Percentiles rank a stretch among this genome's conserved stretches.
These are phyloP conservation scores for Candida sonorensis DNA, from an alignment of 805 yeast species.

Conservation along the genomic window DNA sequence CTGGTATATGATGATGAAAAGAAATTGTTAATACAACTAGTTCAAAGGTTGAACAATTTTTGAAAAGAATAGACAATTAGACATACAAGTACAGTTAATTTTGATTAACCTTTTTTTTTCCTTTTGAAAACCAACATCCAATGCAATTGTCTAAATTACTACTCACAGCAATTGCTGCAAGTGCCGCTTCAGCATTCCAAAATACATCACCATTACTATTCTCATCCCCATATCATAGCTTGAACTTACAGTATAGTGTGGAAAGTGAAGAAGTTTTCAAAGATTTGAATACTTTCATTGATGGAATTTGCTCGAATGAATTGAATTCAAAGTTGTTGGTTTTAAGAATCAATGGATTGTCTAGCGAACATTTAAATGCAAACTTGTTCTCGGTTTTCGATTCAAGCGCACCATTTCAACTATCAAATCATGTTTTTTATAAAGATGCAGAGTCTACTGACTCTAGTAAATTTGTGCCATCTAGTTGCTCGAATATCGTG, in stretches of 20 bases:
- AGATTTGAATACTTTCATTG: slow-evolving; percentile 6
- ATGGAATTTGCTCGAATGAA: slow-evolving; percentile 10
- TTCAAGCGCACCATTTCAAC: slow-evolving; percentile 2
- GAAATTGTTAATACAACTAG: no score
- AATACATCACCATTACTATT: slow-evolving; percentile 28
- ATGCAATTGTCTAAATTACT: slow-evolving; percentile 4
- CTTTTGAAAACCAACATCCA: no score
- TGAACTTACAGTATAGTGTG: not conserved
- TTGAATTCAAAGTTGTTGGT: slow-evolving; percentile 5
- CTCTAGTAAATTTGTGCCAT: slow-evolving; percentile 2
- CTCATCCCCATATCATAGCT: slow-evolving; percentile 5
- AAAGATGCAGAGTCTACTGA: slow-evolving; percentile 1
- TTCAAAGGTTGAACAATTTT: no score
- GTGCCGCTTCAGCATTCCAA: slow-evolving; percentile 18
- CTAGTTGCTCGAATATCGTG: slow-evolving; percentile 6
- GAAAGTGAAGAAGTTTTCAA: slow-evolving; percentile 2
- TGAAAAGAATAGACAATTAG: no score
- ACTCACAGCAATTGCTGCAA: slow-evolving; percentile 4
- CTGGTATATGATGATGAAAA: no score
- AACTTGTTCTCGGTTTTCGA: slow-evolving; percentile 8
- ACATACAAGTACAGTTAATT: not conserved
- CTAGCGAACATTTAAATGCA: slow-evolving; percentile 8
- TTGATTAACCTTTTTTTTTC: no score
- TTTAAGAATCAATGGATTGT: slow-evolving; percentile 16
- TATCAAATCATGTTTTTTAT: slow-evolving; percentile 22